A percentile compares a stretch with the other conserved stretches of the same genome.
phyloP scores from a whole-genome alignment of 169 alveolate genomes.

The Eimeria praecox region DNA sequence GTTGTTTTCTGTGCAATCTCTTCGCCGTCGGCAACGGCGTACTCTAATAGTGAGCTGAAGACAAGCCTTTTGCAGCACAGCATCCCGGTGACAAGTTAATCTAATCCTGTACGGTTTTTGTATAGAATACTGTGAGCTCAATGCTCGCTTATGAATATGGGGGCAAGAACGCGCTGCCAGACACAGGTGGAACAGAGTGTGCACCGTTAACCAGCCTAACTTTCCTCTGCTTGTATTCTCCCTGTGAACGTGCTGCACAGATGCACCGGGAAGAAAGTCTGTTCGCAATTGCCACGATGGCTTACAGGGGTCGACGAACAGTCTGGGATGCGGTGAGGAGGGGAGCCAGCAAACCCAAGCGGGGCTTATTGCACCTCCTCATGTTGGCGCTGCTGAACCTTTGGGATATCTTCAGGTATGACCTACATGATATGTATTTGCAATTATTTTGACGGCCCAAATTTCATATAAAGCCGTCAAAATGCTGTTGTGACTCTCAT shows the following conservation, averaged over 20 bases:
- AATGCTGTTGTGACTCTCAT: background rate
- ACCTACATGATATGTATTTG: background rate
- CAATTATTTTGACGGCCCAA: background rate
- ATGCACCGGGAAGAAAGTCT: background rate
- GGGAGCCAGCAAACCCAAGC: background rate
- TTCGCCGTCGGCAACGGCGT: background rate
- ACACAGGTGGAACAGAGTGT: too few species aligned
- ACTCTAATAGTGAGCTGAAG: background rate
- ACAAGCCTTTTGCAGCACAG: background rate
- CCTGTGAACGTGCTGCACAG: background rate
- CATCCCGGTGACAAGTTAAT: background rate
- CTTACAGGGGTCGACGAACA: background rate
- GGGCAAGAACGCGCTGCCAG: background rate
- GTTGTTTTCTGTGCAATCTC: background rate
- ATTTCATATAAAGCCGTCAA: background rate
- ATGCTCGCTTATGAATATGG: background rate
- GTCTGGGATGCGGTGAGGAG: background rate
- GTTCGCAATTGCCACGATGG: background rate
- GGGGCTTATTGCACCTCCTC: background rate
- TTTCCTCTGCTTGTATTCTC: background rate
- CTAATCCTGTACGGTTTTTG: too few species aligned
- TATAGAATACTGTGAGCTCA: background rate
- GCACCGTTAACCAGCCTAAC: background rate
- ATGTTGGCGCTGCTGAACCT: background rate
- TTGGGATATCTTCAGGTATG: slow-evolving; percentile 26